Conservation (phyloP, 2,329 filamentous ascomycete genomes). For the Fusarium chlamydosporum region DNA sequence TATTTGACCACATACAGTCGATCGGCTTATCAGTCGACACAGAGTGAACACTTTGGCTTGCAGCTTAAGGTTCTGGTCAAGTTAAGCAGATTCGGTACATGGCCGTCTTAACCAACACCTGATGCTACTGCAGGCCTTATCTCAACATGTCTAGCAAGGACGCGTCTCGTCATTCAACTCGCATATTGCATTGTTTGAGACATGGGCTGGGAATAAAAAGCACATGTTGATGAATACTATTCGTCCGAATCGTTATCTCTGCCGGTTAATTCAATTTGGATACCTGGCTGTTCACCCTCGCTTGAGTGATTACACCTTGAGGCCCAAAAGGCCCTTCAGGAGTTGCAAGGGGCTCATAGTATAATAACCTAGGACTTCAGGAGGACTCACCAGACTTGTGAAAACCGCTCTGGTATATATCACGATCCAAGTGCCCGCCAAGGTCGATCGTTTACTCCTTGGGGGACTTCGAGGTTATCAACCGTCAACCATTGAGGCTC, state of each 20-base stretch:
- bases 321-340: constrained; percentile 1
- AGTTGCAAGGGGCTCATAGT: constrained; percentile 12
- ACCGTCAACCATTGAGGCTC: constrained; percentile 32
- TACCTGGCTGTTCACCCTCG: constrained; percentile 19
- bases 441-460: constrained; percentile 4
- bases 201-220: constrained; percentile 21
- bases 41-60: constrained; percentile 45
- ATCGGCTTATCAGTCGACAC: constrained; percentile 45
- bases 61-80: constrained; percentile 39
- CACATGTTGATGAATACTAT: constrained; percentile 22
- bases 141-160: constrained; percentile 37
- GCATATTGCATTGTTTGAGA: constrained; percentile 30
- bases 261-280: constrained; percentile 12
- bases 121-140: constrained; percentile 43
- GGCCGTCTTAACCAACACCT: constrained; percentile 20
- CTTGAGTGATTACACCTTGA: constrained; percentile 24
- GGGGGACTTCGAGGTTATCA: constrained; percentile 11
- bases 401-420: constrained; percentile 8
- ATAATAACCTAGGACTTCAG: constrained; percentile 7
- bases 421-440: background rate
- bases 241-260: constrained; percentile 30
- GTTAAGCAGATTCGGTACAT: constrained; percentile 38
- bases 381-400: background rate
- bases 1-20: constrained; percentile 39
- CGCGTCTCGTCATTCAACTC: constrained; percentile 8